These are phyloP conservation scores for Venturia nashicola DNA, from an alignment of 2,329 filamentous ascomycete genomes.

Conservation along the genomic window DNA sequence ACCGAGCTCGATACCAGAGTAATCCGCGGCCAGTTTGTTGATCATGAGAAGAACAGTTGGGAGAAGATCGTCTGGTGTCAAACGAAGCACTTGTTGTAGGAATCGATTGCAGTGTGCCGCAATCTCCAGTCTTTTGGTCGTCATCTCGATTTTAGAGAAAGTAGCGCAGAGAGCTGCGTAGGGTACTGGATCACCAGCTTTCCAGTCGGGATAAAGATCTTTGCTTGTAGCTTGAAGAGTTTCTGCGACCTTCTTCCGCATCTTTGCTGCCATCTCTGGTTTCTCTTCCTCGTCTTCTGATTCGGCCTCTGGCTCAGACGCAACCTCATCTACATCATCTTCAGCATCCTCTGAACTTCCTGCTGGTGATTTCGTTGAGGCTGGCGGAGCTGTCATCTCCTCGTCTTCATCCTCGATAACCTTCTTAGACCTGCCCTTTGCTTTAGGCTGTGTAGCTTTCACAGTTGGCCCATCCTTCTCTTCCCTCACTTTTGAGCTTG, in stretches of 20 bases:
- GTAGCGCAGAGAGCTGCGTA: slow-evolving; percentile 92
- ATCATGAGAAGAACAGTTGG: slow-evolving; percentile 91
- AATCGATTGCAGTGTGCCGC: slow-evolving; percentile 82
- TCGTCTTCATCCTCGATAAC: slow-evolving; percentile 13
- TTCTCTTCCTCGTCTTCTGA: slow-evolving; percentile 46
- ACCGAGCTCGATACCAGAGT: slow-evolving; percentile 91
- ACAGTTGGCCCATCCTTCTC: not conserved
- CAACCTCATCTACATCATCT: not conserved
- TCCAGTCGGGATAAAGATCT: slow-evolving; percentile 93
- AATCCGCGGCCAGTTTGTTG: slow-evolving; percentile 94
- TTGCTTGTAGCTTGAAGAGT: slow-evolving; percentile 56
- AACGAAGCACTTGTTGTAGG: slow-evolving; percentile 80
- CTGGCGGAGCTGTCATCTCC: slow-evolving; percentile 1
- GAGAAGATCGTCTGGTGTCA: slow-evolving; percentile 79
- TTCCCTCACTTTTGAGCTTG: slow-evolving; percentile 3
- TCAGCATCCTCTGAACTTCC: not conserved
- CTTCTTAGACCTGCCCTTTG: not conserved
- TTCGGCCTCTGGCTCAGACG: slow-evolving; percentile 13
- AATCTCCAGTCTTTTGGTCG: slow-evolving; percentile 80
- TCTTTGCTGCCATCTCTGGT: slow-evolving; percentile 60
- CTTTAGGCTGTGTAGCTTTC: not conserved
- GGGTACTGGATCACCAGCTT: slow-evolving; percentile 73
- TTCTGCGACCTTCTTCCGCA: slow-evolving; percentile 67
- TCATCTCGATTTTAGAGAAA: slow-evolving; percentile 90
- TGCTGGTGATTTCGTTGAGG: not conserved